A percentile compares a stretch with the other conserved stretches of the same genome.
phyloP scores from a whole-genome alignment of 192 early-diverging fungal species.

The Ramicandelaber brevisporus region DNA sequence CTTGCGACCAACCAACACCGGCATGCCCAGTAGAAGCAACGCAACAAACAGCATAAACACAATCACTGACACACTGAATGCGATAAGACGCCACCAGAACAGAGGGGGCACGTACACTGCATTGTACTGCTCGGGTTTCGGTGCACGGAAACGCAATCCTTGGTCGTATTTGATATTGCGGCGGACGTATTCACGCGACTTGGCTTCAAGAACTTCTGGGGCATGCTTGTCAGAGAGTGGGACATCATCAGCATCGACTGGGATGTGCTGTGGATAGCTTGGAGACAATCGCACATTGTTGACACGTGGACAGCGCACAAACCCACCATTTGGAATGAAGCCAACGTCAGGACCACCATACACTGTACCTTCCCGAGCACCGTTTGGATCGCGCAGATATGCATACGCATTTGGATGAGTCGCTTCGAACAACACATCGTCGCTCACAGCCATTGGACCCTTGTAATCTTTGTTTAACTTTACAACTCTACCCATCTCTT shows the following conservation, averaged over 20 bases:
- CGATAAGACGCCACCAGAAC: slow-evolving; percentile 24
- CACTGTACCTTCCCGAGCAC: too few species aligned
- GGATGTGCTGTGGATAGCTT: slow-evolving; percentile 55
- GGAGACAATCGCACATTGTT: slow-evolving; percentile 67
- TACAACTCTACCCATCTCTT: too few species aligned
- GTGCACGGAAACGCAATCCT: slow-evolving; percentile 18
- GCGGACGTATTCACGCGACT: slow-evolving; percentile 7
- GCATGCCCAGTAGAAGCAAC: too few species aligned
- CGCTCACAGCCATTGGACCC: too few species aligned
- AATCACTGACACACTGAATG: slow-evolving; percentile 3
- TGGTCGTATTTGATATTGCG: slow-evolving; percentile 18
- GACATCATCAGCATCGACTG: slow-evolving; percentile 25
- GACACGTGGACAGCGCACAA: slow-evolving; percentile 58
- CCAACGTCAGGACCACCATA: too few species aligned
- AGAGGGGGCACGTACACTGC: slow-evolving; percentile 61
- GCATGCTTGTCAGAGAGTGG: slow-evolving; percentile 25
- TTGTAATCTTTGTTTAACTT: too few species aligned
- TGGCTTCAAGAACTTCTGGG: slow-evolving; percentile 28
- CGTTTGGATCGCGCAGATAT: too few species aligned
- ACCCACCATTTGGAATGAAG: slow-evolving; percentile 4
- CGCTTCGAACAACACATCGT: too few species aligned
- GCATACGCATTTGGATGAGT: too few species aligned
- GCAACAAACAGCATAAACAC: too few species aligned
- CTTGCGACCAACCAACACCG: too few species aligned
- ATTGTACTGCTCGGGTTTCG: slow-evolving; percentile 26